Base-by-base conservation (phyloP, 148 eudicot species). In the Drosera capensis region DNA sequence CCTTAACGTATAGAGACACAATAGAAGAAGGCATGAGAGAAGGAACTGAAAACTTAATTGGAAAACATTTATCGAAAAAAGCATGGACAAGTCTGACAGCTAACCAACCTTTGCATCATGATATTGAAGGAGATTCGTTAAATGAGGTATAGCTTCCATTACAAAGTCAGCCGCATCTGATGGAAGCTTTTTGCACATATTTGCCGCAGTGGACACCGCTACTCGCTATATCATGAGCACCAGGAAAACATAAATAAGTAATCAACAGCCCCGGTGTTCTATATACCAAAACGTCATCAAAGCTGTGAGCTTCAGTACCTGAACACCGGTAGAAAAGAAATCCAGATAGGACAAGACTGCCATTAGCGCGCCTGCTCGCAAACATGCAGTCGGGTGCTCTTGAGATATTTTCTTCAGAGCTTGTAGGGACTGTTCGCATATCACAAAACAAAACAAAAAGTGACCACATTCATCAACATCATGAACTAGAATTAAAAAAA, bases 131-230 rank as follows among this genome's bases (percentile, higher is more conserved):
- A 92, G 93, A 59, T 92, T 92, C 9, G 94, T 92, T 53, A 92
- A 57, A 57, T 81, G 71, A 42, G 99, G 99, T 54, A 92, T 95
- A 55, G 99, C 95, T 70, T 92, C 99, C 99, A 92, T 85, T 44
- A 92, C 99, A 72, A 92, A 92, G 49, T 92, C 99, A 53, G 95
- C 71, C 16, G 95, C 99, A 85, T 92, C 99, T 3, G 99, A 74
- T 46, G 99, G 88, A 22, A 92, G 83, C 55, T 92, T 92, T 69
- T 81, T 92, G 65, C 99, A 92, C 82, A 92, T 92, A 67, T 92
- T 92, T 67, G 95, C 99, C 29, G 99, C 99, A 56, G 95, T 92
- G 40, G 95, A 65, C 50, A 92, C 61, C 47, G 99, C 99, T 25
- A 92, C 99, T 51, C 99, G 76, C 99, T 92, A 58, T 17, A 43